Conservation (phyloP, 176 grass and related monocot genomes). For the Oryza longistaminata region DNA sequence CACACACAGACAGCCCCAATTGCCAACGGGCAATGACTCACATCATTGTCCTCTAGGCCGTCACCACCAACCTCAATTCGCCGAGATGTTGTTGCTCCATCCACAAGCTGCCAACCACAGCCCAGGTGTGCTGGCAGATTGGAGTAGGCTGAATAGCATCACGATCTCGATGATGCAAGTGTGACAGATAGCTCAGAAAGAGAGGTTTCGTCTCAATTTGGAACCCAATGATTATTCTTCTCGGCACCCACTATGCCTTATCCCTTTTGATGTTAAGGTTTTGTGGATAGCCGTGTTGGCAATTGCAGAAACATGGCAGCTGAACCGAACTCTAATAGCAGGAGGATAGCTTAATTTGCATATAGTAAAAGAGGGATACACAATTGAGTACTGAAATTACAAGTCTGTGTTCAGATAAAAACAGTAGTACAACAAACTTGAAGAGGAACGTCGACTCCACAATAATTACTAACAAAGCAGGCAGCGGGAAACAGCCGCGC, state of each 20-base stretch:
- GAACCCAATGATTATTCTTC: neutral
- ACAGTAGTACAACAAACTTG: constrained; percentile 32
- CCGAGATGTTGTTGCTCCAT: neutral
- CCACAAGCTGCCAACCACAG: neutral
- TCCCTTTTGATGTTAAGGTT: neutral
- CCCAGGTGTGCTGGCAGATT: neutral
- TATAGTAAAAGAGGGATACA: constrained; percentile 7
- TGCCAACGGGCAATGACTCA: constrained; percentile 28
- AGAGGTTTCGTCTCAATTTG: neutral
- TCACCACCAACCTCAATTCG: neutral
- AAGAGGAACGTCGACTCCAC: constrained; percentile 37
- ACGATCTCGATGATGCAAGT: neutral
- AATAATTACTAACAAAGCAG: neutral
- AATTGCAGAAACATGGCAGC: neutral
- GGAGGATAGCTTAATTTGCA: constrained; percentile 21
- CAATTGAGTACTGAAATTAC: constrained; percentile 45
- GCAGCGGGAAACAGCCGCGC: neutral
- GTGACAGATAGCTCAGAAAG: neutral
- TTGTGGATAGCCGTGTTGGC: neutral
- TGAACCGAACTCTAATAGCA: neutral
- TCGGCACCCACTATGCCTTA: neutral
- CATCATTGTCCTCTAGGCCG: constrained; percentile 26
- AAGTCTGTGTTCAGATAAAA: constrained; percentile 36
- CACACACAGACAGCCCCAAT: neutral
- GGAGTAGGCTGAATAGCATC: neutral